Percentiles rank a stretch among this genome's conserved stretches.
Conservation (phyloP, 1,139 yeast species). For the Sugiyamaella xylanicola region DNA sequence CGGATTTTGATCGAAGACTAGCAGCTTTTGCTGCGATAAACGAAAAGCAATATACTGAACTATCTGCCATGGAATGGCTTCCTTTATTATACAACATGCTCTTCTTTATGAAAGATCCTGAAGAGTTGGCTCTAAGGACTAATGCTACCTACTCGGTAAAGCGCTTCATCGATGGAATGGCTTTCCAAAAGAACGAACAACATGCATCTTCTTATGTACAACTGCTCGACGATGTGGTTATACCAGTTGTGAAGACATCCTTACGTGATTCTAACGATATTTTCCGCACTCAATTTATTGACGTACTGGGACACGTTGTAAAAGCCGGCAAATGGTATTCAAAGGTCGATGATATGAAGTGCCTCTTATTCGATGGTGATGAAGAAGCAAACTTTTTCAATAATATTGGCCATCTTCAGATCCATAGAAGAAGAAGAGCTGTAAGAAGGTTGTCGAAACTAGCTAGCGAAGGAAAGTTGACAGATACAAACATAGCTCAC, state of each 20-base stretch:
- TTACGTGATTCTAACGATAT: slow-evolving; percentile 64
- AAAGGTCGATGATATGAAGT: slow-evolving; percentile 70
- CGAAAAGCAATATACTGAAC: slow-evolving; percentile 50
- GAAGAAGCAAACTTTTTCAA: slow-evolving; percentile 85
- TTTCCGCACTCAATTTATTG: slow-evolving; percentile 70
- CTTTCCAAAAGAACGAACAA: slow-evolving; percentile 34
- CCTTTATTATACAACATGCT: slow-evolving; percentile 73
- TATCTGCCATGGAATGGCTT: slow-evolving; percentile 69
- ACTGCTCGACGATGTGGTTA: slow-evolving; percentile 56
- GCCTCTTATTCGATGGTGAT: slow-evolving; percentile 64
- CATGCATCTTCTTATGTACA: slow-evolving; percentile 40
- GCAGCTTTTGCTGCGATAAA: slow-evolving; percentile 67
- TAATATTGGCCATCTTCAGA: slow-evolving; percentile 80
- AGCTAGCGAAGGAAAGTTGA: slow-evolving; percentile 44
- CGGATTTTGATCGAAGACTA: slow-evolving; percentile 77
- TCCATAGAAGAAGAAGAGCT: slow-evolving; percentile 84
- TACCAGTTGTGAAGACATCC: slow-evolving; percentile 72
- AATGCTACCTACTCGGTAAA: slow-evolving; percentile 70
- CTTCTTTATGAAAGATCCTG: slow-evolving; percentile 73
- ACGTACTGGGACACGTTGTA: slow-evolving; percentile 66
- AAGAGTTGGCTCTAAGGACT: slow-evolving; percentile 78
- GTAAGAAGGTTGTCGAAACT: slow-evolving; percentile 58
- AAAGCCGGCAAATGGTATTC: slow-evolving; percentile 44
- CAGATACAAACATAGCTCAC: slow-evolving; percentile 68
- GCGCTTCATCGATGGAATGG: slow-evolving; percentile 60